Percentiles rank a stretch among this genome's conserved stretches.
Conservation (phyloP, 352 stramenopile genomes). For the Paralagenidium karlingii region DNA sequence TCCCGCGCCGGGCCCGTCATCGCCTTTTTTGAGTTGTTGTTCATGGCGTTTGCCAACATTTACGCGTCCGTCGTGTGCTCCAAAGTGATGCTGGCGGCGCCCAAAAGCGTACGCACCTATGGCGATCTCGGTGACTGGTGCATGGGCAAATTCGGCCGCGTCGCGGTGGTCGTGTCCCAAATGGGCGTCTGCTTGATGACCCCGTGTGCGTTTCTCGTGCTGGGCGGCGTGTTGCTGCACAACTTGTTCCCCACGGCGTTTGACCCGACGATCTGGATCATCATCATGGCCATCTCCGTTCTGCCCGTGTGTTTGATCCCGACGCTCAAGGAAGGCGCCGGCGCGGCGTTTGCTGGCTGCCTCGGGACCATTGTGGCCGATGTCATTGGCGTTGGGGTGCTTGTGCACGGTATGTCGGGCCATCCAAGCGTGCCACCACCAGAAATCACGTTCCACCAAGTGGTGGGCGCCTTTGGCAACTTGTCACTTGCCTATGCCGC, state of each 20-base stretch:
- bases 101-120: constrained; percentile 8
- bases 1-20: constrained; percentile 7
- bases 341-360: constrained; percentile 4
- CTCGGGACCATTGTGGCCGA: constrained; percentile 8
- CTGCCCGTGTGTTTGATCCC: constrained; percentile 12
- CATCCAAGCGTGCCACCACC: constrained; percentile 4
- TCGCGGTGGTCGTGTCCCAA: constrained; percentile 6
- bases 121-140: constrained; percentile 10
- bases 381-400: constrained; percentile 6
- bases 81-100: constrained; percentile 8
- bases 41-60: constrained; percentile 12
- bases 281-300: constrained; percentile 7
- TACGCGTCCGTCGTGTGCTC: constrained; percentile 8
- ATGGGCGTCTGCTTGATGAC: constrained; percentile 9
- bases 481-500: constrained; percentile 8
- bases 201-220: constrained; percentile 9
- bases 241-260: constrained; percentile 9
- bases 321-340: constrained; percentile 10
- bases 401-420: constrained; percentile 2
- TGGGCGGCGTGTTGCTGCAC: constrained; percentile 6
- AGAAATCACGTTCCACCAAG: constrained; percentile 4
- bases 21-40: constrained; percentile 3
- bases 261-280: constrained; percentile 5
- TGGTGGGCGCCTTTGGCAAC: constrained; percentile 10
- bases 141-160: constrained; percentile 8